These are phyloP conservation scores for Entoloma clypeatum DNA, from an alignment of 1,284 basidiomycete species.

Conservation along the genomic window DNA sequence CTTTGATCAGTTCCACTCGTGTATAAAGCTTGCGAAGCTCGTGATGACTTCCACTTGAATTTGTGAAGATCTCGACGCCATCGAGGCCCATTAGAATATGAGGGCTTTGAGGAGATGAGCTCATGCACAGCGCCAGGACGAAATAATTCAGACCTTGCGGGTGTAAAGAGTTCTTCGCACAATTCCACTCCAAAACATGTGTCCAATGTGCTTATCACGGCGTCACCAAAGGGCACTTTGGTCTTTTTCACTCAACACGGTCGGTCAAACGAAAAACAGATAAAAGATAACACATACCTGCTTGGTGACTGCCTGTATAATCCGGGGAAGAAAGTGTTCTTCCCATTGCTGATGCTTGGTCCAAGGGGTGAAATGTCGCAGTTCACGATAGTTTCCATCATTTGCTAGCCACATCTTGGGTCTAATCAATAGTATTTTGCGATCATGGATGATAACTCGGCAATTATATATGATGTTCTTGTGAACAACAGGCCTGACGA, in stretches of 20 bases:
- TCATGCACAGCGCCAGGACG: not conserved
- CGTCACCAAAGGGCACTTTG: conserved; percentile 94
- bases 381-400: conserved; percentile 96
- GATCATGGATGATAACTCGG: conserved; percentile 83
- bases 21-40: conserved; percentile 93
- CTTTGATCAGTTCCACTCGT: conserved; percentile 93
- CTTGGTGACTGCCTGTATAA: conserved; percentile 83
- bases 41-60: conserved; percentile 96
- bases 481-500: conserved; percentile 84
- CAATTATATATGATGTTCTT: conserved; percentile 99
- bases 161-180: conserved; percentile 97
- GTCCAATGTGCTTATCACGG: conserved; percentile 89
- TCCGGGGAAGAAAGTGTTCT: conserved; percentile 84
- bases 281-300: conserved; percentile 52
- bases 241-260: conserved; percentile 40
- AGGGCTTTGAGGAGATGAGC: conserved; percentile 51
- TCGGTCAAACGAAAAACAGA: not conserved
- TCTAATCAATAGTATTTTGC: conserved; percentile 87
- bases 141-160: conserved; percentile 62
- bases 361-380: conserved; percentile 97
- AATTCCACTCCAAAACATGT: conserved; percentile 95
- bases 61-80: conserved; percentile 98
- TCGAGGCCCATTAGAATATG: conserved; percentile 97
- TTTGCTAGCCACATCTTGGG: conserved; percentile 99
- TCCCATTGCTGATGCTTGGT: conserved; percentile 83